Conservation (phyloP, 2,329 filamentous ascomycete genomes). For the Diaporthe aspalathi region DNA sequence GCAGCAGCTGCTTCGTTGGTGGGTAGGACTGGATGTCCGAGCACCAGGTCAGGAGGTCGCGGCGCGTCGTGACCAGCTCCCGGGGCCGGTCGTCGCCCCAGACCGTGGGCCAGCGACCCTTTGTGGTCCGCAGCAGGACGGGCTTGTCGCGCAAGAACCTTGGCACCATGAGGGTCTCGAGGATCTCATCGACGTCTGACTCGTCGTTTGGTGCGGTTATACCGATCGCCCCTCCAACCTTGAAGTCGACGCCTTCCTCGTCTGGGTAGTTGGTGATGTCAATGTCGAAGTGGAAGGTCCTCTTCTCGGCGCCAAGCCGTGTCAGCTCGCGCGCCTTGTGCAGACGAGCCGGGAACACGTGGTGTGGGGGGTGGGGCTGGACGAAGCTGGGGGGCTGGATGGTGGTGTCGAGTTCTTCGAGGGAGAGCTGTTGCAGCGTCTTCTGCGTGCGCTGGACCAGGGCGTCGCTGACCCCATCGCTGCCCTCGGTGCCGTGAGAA, state of each 20-base stretch:
- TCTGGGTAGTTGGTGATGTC: constrained; percentile 93
- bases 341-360: constrained; percentile 90
- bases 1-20: constrained; percentile 87
- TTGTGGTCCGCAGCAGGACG: constrained; percentile 80
- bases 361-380: constrained; percentile 92
- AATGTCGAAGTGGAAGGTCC: constrained; percentile 96
- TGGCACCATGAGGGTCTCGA: constrained; percentile 85
- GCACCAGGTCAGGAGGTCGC: constrained; percentile 96
- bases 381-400: constrained; percentile 88
- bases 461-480: constrained; percentile 52
- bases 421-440: constrained; percentile 43
- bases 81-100: constrained; percentile 92
- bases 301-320: constrained; percentile 88
- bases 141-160: constrained; percentile 86
- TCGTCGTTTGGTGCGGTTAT: constrained; percentile 89
- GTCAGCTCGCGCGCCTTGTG: constrained; percentile 89
- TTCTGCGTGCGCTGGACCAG: constrained; percentile 40
- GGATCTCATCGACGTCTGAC: constrained; percentile 81
- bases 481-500: constrained; percentile 50
- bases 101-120: constrained; percentile 94
- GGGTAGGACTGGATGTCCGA: constrained; percentile 93
- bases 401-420: constrained; percentile 64
- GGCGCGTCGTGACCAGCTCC: constrained; percentile 87
- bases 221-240: constrained; percentile 95
- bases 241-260: constrained; percentile 89